Percentiles rank a stretch among this genome's conserved stretches.
Conservation (phyloP, 148 eudicot species). For the Fallopia convolvulus region DNA sequence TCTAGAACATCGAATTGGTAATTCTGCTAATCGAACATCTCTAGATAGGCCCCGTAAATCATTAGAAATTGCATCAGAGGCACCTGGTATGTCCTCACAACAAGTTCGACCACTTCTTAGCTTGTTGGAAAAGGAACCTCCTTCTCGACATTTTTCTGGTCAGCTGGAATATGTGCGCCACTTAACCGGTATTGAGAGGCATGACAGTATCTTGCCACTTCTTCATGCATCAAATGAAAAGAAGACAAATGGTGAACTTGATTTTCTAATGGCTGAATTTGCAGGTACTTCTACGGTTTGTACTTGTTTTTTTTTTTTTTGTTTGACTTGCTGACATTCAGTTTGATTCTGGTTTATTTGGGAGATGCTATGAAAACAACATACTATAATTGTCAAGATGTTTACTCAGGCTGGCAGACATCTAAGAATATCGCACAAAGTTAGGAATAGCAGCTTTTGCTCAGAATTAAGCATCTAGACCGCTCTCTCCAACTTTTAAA, state of each 20-base stretch:
- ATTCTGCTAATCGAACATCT: constrained; percentile 40
- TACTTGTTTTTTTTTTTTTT: neutral
- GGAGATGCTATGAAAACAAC: neutral
- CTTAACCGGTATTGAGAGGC: constrained; percentile 69
- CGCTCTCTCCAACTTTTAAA: no score
- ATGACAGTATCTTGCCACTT: constrained; percentile 78
- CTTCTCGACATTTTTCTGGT: constrained; percentile 83
- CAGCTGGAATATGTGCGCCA: constrained; percentile 82
- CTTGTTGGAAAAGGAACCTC: constrained; percentile 91
- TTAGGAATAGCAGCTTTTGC: no score
- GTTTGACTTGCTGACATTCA: neutral
- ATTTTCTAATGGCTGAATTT: constrained; percentile 86
- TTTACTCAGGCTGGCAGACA: neutral
- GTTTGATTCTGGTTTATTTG: neutral
- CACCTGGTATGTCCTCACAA: constrained; percentile 37
- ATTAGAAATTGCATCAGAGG: constrained; percentile 51
- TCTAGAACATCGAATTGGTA: constrained; percentile 44
- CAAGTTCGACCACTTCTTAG: constrained; percentile 85
- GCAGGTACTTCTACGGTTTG: constrained; percentile 43
- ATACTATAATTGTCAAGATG: neutral
- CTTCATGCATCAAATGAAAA: constrained; percentile 71
- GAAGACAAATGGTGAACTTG: constrained; percentile 71
- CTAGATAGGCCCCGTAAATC: constrained; percentile 50
- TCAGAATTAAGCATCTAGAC: no score
- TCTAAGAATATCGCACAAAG: neutral